Base-by-base conservation (phyloP, 2,329 filamentous ascomycete genomes). In the Verticillium albo-atrum region DNA sequence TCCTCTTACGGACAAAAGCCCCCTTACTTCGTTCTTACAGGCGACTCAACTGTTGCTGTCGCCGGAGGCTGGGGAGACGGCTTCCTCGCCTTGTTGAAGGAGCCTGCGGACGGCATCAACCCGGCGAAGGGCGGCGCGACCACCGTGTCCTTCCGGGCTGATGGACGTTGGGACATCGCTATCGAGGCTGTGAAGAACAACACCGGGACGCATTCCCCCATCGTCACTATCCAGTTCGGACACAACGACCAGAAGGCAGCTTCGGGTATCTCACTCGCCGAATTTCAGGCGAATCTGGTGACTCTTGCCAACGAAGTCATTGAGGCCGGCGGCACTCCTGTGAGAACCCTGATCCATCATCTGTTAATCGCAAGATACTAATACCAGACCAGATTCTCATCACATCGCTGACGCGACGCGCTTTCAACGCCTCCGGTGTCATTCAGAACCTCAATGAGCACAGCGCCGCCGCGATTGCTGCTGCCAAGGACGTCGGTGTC, bases 231-330 rank as follows among this genome's bases (percentile, higher is more conserved):
- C 2, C 64, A 87, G 76, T 87, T 87, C 61, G 85, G 85, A 4
- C 84, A 88, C 68, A 88, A 88, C 61, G 85, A 88, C 67, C 84
- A 81, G 66, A 87, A 85, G 63, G 58, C 74, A 1, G 72, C 70
- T 0, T 76, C 73, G 2, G 76, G 76, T 54, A 73, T 87, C 54
- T 72, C 74, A 0, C 67, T 83, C 6, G 69, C 73, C 0, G 66
- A 79, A 61, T 88, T 80, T 69, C 74, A 79, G 57, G 69, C 69
- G 1, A 85, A 86, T 53, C 74, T 88, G 0, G 75, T 77, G 37
- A 69, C 64, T 3, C 80, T 82, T 55, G 78, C 75, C 7, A 63
- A 68, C 3, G 78, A 83, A 34, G 75, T 80, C 12, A 68, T 70
- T 37, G 63, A 60, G 3, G 73, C 75, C 1, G 80, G 79, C 9